Evolutionary conservation across 108 stramenopile genomes (phyloP).

Genomic region (Cyclotella choctawhatcheeana): DNA sequence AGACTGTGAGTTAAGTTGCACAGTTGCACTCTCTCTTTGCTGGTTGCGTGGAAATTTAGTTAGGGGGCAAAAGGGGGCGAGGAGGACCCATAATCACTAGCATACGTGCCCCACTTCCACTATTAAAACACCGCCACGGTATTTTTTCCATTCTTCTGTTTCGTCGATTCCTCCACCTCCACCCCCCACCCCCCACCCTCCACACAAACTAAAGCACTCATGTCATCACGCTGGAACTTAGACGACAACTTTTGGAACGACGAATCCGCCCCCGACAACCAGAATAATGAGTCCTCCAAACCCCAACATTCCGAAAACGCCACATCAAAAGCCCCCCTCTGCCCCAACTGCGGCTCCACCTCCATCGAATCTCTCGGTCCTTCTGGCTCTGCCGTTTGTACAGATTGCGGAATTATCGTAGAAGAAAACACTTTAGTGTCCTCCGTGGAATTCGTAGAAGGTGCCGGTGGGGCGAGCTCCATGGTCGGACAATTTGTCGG

Average conservation of each 20-base stretch:
- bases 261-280: conserved; percentile 1
- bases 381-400: conserved; percentile 80
- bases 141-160: not conserved
- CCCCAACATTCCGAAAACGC: not conserved
- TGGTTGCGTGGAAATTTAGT: too few species aligned
- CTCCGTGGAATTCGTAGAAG: conserved; percentile 92
- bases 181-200: not conserved
- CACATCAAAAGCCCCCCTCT: conserved; percentile 21
- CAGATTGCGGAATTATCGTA: conserved; percentile 90
- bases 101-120: too few species aligned
- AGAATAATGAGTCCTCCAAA: conserved; percentile 2
- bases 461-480: conserved; percentile 78
- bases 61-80: too few species aligned
- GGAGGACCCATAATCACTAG: too few species aligned
- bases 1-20: too few species aligned
- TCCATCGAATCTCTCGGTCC: conserved; percentile 86
- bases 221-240: conserved; percentile 27
- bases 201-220: not conserved
- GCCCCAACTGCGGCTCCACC: conserved; percentile 89
- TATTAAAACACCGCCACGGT: too few species aligned
- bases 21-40: too few species aligned
- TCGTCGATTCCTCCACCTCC: not conserved
- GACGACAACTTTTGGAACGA: conserved; percentile 57
- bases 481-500: conserved; percentile 94
- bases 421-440: conserved; percentile 95